These are phyloP conservation scores for Rubia peregrina DNA, from an alignment of 305 asterid genomes.

Conservation along the genomic window DNA sequence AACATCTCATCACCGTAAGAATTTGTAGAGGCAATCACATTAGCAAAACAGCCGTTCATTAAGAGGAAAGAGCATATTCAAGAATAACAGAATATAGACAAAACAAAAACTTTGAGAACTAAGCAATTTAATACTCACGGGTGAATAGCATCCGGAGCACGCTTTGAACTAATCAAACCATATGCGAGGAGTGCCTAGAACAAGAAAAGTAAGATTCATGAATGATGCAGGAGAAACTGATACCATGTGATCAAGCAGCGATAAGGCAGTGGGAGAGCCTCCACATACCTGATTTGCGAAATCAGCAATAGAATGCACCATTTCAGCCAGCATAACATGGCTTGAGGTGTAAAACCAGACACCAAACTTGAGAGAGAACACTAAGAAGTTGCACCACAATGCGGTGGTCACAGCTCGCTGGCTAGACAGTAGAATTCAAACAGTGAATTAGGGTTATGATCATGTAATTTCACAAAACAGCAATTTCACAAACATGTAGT, in stretches of 20 bases:
- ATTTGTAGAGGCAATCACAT: not conserved
- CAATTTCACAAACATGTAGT: not conserved
- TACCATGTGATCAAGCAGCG: not conserved
- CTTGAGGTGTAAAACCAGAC: conserved; percentile 92
- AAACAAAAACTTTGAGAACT: not conserved
- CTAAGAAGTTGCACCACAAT: conserved; percentile 96
- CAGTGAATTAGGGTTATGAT: not conserved
- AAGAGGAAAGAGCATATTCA: not conserved
- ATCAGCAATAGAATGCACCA: conserved; percentile 92
- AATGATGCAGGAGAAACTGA: conserved; percentile 9
- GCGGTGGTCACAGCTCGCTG: conserved; percentile 98
- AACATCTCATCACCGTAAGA: not conserved
- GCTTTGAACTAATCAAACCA: conserved; percentile 90
- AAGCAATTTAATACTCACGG: conserved; percentile 54
- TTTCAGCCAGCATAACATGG: conserved; percentile 96
- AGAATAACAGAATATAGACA: not conserved
- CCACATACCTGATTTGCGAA: conserved; percentile 82
- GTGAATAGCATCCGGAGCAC: conserved; percentile 96
- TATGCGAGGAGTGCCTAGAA: conserved; percentile 91
- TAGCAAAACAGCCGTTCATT: not conserved
- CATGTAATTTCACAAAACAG: not conserved
- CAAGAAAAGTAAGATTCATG: conserved; percentile 16
- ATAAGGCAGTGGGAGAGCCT: not conserved
- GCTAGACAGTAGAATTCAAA: conserved; percentile 35
- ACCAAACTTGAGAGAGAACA: conserved; percentile 93